phyloP scores from a whole-genome alignment of 2,329 filamentous ascomycete species.

The Phoma herbarum region DNA sequence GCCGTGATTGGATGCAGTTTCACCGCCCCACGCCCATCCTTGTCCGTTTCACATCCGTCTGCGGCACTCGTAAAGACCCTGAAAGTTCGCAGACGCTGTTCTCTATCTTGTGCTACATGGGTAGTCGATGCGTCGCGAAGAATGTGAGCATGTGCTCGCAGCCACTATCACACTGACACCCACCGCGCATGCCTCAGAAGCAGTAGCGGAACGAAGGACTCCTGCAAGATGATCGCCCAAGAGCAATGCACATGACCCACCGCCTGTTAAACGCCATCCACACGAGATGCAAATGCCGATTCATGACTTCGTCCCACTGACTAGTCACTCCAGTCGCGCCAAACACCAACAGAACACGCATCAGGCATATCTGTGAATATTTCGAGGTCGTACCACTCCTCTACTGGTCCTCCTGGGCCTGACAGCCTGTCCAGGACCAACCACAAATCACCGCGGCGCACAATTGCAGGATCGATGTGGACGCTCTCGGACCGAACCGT shows the following conservation, averaged over 20 bases:
- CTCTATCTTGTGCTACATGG: constrained; percentile 17
- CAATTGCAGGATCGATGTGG: constrained; percentile 73
- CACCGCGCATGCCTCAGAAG: not conserved
- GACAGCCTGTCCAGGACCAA: constrained; percentile 83
- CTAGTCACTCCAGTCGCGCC: constrained; percentile 56
- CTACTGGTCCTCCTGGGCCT: constrained; percentile 57
- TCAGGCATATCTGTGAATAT: constrained; percentile 57
- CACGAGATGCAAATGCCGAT: constrained; percentile 14
- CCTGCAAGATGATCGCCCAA: not conserved
- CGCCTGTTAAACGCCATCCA: constrained; percentile 17
- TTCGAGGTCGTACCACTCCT: constrained; percentile 62
- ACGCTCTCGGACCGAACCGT: constrained; percentile 75
- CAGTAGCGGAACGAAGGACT: constrained; percentile 2
- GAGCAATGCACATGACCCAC: constrained; percentile 18
- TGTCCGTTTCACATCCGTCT: constrained; percentile 21
- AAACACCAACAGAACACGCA: constrained; percentile 55
- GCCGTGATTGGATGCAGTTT: constrained; percentile 39
- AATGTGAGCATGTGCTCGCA: constrained; percentile 7
- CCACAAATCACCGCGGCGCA: constrained; percentile 70
- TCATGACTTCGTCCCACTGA: constrained; percentile 24
- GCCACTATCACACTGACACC: constrained; percentile 9
- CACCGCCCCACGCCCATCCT: constrained; percentile 31
- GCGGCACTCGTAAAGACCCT: constrained; percentile 5
- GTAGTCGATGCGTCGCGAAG: not conserved
- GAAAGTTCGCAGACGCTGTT: not conserved